Evolutionary conservation across 495 filamentous ascomycete genomes (phyloP).

Genomic region (Aspergillus incahuasiensis): DNA sequence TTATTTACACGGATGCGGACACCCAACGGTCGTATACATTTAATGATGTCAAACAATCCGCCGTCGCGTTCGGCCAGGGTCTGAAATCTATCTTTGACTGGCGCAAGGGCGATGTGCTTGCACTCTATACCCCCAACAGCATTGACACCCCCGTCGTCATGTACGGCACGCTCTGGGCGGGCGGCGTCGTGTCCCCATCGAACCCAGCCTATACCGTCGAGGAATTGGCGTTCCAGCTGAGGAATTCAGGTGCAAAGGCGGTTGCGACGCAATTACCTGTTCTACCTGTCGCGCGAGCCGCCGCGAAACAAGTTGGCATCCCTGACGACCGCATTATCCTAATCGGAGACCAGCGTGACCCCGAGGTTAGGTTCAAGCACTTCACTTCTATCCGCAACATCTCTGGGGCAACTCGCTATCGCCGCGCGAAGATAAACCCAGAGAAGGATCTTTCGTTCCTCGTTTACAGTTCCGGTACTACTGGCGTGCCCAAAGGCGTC

Average conservation of each 20-base stretch:
- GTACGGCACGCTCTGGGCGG: slow-evolving; percentile 82
- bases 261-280: slow-evolving; percentile 66
- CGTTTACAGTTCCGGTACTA: slow-evolving; percentile 89
- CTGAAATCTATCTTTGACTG: slow-evolving; percentile 67
- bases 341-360: slow-evolving; percentile 69
- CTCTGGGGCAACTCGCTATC: slow-evolving; percentile 43
- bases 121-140: slow-evolving; percentile 67
- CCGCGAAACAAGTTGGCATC: slow-evolving; percentile 65
- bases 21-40: slow-evolving; percentile 72
- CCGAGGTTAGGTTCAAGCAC: slow-evolving; percentile 58
- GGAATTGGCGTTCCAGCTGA: slow-evolving; percentile 84
- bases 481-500: slow-evolving; percentile 90
- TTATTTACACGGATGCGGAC: slow-evolving; percentile 74
- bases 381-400: slow-evolving; percentile 67
- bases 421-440: slow-evolving; percentile 43
- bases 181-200: slow-evolving; percentile 73
- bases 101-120: slow-evolving; percentile 75
- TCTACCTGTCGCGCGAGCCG: slow-evolving; percentile 57
- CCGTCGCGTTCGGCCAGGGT: slow-evolving; percentile 74
- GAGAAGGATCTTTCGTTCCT: slow-evolving; percentile 55
- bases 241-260: slow-evolving; percentile 71
- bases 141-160: slow-evolving; percentile 67
- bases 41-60: slow-evolving; percentile 57
- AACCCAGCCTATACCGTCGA: slow-evolving; percentile 85
- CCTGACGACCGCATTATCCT: slow-evolving; percentile 63